These are phyloP conservation scores for Lipomyces chichibuensis DNA, from an alignment of 805 yeast species.

Conservation along the genomic window DNA sequence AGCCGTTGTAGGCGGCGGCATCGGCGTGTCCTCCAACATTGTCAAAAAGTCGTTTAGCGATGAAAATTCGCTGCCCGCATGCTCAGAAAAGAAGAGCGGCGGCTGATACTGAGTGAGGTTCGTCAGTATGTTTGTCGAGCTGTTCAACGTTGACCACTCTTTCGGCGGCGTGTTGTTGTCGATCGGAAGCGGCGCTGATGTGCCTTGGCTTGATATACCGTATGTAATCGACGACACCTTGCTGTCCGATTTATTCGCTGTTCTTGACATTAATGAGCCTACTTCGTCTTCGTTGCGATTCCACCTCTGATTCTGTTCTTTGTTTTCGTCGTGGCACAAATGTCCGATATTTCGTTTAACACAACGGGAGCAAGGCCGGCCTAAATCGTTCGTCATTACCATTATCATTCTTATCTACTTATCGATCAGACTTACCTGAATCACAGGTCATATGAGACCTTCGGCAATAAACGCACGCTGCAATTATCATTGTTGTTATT, in stretches of 20 bases:
- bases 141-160: slow-evolving; percentile 22
- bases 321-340: slow-evolving; percentile 70
- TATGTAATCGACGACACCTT: slow-evolving; percentile 7
- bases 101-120: slow-evolving; percentile 38
- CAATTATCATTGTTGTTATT: neutral
- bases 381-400: slow-evolving; percentile 40
- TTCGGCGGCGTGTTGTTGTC: slow-evolving; percentile 10
- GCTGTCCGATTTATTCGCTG: neutral
- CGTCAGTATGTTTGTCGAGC: slow-evolving; percentile 16
- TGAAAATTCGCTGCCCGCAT: slow-evolving; percentile 81
- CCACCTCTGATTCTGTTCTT: slow-evolving; percentile 2
- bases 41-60: slow-evolving; percentile 86
- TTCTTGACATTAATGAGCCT: neutral
- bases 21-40: slow-evolving; percentile 71
- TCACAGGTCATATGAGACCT: slow-evolving; percentile 95
- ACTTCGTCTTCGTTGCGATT: neutral
- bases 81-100: slow-evolving; percentile 85
- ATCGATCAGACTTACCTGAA: slow-evolving; percentile 47
- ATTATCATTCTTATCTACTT: neutral
- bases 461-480: slow-evolving; percentile 87
- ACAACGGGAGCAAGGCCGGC: slow-evolving; percentile 77
- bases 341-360: slow-evolving; percentile 86
- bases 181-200: slow-evolving; percentile 18
- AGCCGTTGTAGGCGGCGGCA: neutral
- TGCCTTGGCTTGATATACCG: slow-evolving; percentile 25